These are phyloP conservation scores for Sugiyamaella neomexicana DNA, from an alignment of 1,139 yeast genomes.

Conservation along the genomic window DNA sequence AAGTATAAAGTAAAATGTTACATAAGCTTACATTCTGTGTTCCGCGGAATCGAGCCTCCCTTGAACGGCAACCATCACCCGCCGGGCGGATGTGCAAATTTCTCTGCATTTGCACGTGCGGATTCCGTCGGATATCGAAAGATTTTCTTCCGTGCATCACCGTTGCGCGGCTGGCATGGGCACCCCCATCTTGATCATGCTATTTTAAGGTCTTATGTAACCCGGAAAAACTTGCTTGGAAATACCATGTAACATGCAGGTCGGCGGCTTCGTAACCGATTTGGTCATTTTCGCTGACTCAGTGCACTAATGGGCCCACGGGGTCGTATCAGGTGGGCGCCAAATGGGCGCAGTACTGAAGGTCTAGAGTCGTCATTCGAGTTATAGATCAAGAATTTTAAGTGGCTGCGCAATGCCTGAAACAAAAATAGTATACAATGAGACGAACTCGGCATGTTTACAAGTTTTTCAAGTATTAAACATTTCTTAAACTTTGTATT, in stretches of 20 bases:
- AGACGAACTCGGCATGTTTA: too few relatives aligned
- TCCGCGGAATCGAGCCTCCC: not conserved
- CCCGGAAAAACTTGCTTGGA: not conserved
- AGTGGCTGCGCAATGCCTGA: too few relatives aligned
- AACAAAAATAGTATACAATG: too few relatives aligned
- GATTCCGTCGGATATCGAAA: not conserved
- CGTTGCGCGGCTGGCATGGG: not conserved
- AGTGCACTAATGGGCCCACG: too few relatives aligned
- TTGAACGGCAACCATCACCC: not conserved
- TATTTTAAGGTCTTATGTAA: not conserved
- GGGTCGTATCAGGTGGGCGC: too few relatives aligned
- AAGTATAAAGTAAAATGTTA: too few relatives aligned
- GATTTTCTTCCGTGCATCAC: not conserved
- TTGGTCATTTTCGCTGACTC: too few relatives aligned
- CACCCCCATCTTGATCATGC: not conserved
- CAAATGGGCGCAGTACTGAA: too few relatives aligned
- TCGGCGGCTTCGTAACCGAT: not conserved
- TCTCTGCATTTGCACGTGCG: not conserved
- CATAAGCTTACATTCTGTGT: not conserved
- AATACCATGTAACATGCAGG: not conserved
- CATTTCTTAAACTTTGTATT: too few relatives aligned
- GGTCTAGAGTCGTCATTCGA: too few relatives aligned
- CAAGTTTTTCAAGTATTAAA: too few relatives aligned
- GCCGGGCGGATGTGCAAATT: not conserved
- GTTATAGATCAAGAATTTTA: too few relatives aligned